Conservation (phyloP, 2,329 filamentous ascomycete genomes). For the Aspergillus melleus region DNA sequence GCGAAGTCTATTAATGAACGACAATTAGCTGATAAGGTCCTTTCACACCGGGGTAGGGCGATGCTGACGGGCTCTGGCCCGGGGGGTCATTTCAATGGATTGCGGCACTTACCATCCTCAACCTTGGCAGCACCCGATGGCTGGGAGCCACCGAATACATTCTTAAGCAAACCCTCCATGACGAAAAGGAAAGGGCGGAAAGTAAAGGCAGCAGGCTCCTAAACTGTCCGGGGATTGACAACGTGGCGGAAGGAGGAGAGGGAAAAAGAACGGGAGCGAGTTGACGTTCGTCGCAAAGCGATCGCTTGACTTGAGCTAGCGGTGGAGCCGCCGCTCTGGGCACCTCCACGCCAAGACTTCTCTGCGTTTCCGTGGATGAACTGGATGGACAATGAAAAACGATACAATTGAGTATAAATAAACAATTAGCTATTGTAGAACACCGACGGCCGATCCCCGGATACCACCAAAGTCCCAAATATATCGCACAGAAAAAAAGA, state of each 20-base stretch:
- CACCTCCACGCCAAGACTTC: constrained; percentile 2
- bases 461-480: constrained; percentile 9
- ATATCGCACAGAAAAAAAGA: constrained; percentile 10
- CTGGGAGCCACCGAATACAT: constrained; percentile 39
- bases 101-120: constrained; percentile 37
- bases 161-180: constrained; percentile 43
- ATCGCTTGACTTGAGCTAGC: constrained; percentile 16
- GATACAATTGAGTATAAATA: neutral
- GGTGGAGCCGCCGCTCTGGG: constrained; percentile 20
- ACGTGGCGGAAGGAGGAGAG: constrained; percentile 22
- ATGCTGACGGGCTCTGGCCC: constrained; percentile 6
- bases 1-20: constrained; percentile 71
- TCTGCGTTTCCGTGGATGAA: too few relatives aligned
- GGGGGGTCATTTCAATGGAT: constrained; percentile 7
- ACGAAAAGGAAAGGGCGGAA: constrained; percentile 23
- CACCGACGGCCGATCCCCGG: neutral
- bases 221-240: constrained; percentile 10
- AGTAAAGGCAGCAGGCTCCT: constrained; percentile 16
- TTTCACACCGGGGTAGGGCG: constrained; percentile 1
- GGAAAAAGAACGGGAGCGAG: constrained; percentile 16
- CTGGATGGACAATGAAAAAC: neutral
- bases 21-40: neutral
- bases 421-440: neutral
- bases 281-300: constrained; percentile 27
- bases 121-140: constrained; percentile 29